These are phyloP conservation scores for Lotus japonicus DNA, from an alignment of 306 rosid genomes.

Conservation along the genomic window DNA sequence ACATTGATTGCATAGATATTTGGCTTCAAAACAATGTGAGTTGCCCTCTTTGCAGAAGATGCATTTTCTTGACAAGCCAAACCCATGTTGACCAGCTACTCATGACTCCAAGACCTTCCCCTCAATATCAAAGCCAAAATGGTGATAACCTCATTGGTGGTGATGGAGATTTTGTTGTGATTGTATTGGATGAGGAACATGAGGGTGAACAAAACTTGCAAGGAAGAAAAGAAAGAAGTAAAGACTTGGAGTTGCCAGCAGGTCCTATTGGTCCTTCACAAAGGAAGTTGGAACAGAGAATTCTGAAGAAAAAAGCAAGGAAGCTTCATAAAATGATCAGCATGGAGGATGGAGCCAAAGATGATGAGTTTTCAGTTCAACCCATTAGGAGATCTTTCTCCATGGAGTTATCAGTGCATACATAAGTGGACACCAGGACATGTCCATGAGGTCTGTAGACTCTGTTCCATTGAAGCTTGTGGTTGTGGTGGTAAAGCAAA, in stretches of 20 bases:
- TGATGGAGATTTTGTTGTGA: slow-evolving; percentile 51
- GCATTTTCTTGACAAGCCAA: slow-evolving; percentile 30
- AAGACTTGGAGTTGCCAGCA: slow-evolving; percentile 19
- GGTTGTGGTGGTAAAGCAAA: no score
- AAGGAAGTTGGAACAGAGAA: slow-evolving; percentile 15
- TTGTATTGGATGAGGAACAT: slow-evolving; percentile 40
- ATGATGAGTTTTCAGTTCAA: slow-evolving; percentile 43
- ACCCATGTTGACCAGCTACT: slow-evolving; percentile 15
- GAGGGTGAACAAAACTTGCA: slow-evolving; percentile 22
- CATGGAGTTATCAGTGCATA: no score
- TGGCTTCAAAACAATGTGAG: slow-evolving; percentile 76
- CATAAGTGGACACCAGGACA: no score
- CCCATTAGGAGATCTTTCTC: slow-evolving; percentile 70
- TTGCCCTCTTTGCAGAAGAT: slow-evolving; percentile 77
- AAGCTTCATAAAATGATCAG: slow-evolving; percentile 49
- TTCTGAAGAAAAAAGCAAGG: slow-evolving; percentile 20
- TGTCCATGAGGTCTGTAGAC: no score
- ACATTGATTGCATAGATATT: slow-evolving; percentile 77
- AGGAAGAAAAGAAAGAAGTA: slow-evolving; percentile 25
- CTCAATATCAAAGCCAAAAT: no score
- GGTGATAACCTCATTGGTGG: background rate
- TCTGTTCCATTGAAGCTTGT: no score
- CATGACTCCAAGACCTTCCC: no score
- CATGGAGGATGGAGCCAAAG: slow-evolving; percentile 59
- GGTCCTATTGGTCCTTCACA: slow-evolving; percentile 25